A percentile compares a stretch with the other conserved stretches of the same genome.
Conservation (phyloP, 768 basidiomycete species). For the Serendipita sp. region DNA sequence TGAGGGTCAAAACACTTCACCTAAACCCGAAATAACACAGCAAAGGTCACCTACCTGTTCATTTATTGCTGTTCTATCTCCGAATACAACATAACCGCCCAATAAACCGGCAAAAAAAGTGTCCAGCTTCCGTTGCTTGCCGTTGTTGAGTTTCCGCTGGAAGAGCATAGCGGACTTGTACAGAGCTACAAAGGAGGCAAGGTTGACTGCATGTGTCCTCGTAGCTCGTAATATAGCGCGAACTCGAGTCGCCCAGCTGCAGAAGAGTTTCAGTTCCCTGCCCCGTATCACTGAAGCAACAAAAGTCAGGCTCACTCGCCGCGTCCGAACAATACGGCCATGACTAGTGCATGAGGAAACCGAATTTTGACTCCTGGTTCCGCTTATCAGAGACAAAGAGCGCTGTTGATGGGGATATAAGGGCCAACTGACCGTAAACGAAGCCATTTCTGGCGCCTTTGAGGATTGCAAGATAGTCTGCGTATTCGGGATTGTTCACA, state of each 20-base stretch:
- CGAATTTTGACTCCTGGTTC: slow-evolving; percentile 49
- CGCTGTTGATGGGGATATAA: not conserved
- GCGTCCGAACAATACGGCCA: slow-evolving; percentile 85
- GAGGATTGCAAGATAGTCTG: slow-evolving; percentile 81
- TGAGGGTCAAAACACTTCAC: not conserved
- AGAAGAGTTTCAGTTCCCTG: not conserved
- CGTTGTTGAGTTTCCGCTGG: slow-evolving; percentile 65
- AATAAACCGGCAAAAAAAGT: slow-evolving; percentile 85
- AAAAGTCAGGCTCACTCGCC: slow-evolving; percentile 51
- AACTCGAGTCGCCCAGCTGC: slow-evolving; percentile 55
- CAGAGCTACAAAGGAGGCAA: slow-evolving; percentile 84
- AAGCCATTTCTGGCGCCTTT: slow-evolving; percentile 89
- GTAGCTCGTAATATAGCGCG: slow-evolving; percentile 66
- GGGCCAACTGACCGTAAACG: slow-evolving; percentile 41
- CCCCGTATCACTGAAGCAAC: not conserved
- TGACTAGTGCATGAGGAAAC: slow-evolving; percentile 91
- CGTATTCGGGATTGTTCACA: slow-evolving; percentile 45
- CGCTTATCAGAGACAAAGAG: not conserved
- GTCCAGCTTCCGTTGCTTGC: slow-evolving; percentile 66
- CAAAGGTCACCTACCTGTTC: slow-evolving; percentile 51
- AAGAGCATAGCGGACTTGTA: slow-evolving; percentile 78
- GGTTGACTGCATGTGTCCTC: slow-evolving; percentile 75
- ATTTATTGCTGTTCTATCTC: slow-evolving; percentile 72
- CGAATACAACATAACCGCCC: slow-evolving; percentile 81
- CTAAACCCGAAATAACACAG: not conserved